Conservation (phyloP, 805 yeast species). For the Candida parachauliodes region DNA sequence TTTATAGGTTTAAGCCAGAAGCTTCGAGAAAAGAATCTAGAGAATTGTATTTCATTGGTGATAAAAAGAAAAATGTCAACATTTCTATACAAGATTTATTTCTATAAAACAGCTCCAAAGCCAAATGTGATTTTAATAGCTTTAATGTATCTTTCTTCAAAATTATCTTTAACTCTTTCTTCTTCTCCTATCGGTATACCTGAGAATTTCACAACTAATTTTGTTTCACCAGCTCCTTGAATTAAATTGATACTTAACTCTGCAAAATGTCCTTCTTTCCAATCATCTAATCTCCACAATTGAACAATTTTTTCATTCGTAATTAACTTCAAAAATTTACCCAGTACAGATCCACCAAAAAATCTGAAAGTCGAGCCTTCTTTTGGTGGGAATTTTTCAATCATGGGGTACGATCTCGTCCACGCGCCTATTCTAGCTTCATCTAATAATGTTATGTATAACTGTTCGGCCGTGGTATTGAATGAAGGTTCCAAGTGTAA, state of each 20-base stretch:
- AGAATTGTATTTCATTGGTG: constrained; percentile 77
- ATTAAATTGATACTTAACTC: constrained; percentile 60
- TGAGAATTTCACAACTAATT: constrained; percentile 68
- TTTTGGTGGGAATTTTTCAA: constrained; percentile 44
- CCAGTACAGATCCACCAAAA: constrained; percentile 85
- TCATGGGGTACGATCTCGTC: constrained; percentile 71
- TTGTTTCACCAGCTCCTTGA: constrained; percentile 83
- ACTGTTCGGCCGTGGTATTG: constrained; percentile 83
- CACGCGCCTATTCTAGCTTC: constrained; percentile 83
- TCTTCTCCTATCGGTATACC: constrained; percentile 97
- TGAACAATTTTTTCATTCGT: constrained; percentile 59
- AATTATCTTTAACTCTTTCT: constrained; percentile 77
- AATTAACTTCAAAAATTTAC: constrained; percentile 61
- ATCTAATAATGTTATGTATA: constrained; percentile 73
- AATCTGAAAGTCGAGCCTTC: constrained; percentile 64
- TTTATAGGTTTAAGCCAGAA: constrained; percentile 69
- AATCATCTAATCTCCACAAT: constrained; percentile 83
- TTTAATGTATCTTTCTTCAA: constrained; percentile 84
- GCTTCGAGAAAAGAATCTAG: constrained; percentile 78
- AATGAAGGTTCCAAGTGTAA: constrained; percentile 75
- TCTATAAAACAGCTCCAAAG: constrained; percentile 80
- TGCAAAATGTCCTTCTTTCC: constrained; percentile 86
- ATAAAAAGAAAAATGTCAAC: constrained; percentile 27
- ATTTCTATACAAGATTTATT: constrained; percentile 4
- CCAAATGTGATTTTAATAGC: constrained; percentile 92